Evolutionary conservation across 1,284 basidiomycete species (phyloP).

Genomic region (Amylostereum chailletii): DNA sequence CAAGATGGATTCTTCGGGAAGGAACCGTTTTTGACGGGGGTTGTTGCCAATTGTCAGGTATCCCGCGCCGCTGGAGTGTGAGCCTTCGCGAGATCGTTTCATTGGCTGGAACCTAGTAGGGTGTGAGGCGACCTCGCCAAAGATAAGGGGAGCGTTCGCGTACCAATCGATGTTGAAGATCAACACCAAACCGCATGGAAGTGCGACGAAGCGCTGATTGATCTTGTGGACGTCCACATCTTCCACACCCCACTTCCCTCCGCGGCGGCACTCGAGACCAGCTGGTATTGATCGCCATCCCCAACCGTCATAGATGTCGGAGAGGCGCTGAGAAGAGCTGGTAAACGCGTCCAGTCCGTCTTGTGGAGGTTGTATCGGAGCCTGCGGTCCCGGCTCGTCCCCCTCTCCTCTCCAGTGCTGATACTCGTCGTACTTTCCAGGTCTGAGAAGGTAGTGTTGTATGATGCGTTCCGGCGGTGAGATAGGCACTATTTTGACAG

Average conservation of each 20-base stretch:
- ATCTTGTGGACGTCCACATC: constrained; percentile 12
- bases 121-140: not conserved
- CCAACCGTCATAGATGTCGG: constrained; percentile 16
- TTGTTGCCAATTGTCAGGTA: constrained; percentile 14
- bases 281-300: constrained; percentile 14
- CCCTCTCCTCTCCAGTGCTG: constrained; percentile 8
- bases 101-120: constrained; percentile 3
- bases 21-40: constrained; percentile 10
- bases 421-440: constrained; percentile 10
- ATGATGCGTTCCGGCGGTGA: not conserved
- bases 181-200: constrained; percentile 13
- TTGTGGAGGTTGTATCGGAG: not conserved
- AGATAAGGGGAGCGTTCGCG: not conserved
- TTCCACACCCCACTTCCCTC: constrained; percentile 8
- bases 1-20: constrained; percentile 12
- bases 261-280: constrained; percentile 8
- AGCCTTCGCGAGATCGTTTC: not conserved
- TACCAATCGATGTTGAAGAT: constrained; percentile 16
- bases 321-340: not conserved
- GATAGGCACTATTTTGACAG: constrained; percentile 9
- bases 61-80: constrained; percentile 13
- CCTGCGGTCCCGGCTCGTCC: constrained; percentile 7
- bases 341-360: not conserved
- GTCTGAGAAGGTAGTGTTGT: constrained; percentile 7
- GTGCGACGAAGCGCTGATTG: constrained; percentile 14